phyloP scores from a whole-genome alignment of 257 asterid genomes.

The Capsicum baccatum region DNA sequence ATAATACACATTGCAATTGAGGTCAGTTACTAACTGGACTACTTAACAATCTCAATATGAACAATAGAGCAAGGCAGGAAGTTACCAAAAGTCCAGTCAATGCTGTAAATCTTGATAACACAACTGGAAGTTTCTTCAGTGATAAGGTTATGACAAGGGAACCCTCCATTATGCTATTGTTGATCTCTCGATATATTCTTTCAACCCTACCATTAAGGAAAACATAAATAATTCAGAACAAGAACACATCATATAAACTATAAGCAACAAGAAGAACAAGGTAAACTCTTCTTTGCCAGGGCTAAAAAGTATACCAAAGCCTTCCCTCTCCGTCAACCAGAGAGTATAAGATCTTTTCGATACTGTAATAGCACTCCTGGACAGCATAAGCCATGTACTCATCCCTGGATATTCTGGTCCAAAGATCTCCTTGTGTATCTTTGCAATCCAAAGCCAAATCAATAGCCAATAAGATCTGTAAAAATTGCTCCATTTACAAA shows the following conservation, averaged over 20 bases:
- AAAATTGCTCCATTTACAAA: constrained; percentile 28
- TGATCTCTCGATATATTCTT: constrained; percentile 89
- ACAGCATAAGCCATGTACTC: constrained; percentile 99
- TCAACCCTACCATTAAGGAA: constrained; percentile 73
- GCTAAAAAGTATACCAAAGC: constrained; percentile 63
- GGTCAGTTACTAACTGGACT: constrained; percentile 11
- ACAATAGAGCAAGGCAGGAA: constrained; percentile 21
- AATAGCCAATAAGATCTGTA: constrained; percentile 88
- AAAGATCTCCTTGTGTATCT: constrained; percentile 87
- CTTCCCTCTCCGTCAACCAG: constrained; percentile 97
- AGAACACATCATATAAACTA: constrained; percentile 29
- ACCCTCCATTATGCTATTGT: constrained; percentile 77
- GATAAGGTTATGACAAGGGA: constrained; percentile 78
- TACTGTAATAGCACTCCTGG: constrained; percentile 88
- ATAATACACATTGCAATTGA: constrained; percentile 12
- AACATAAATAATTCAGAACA: background rate
- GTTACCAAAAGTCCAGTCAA: constrained; percentile 94
- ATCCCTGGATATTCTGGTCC: constrained; percentile 90
- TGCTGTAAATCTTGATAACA: constrained; percentile 86
- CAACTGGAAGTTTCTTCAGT: constrained; percentile 82
- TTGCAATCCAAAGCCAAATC: constrained; percentile 98
- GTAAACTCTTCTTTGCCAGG: constrained; percentile 18
- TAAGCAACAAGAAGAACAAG: constrained; percentile 25
- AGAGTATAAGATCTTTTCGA: constrained; percentile 84
- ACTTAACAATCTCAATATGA: background rate